Evolutionary conservation across 805 yeast species (phyloP).

Genomic region (Schwanniomyces sp.): DNA sequence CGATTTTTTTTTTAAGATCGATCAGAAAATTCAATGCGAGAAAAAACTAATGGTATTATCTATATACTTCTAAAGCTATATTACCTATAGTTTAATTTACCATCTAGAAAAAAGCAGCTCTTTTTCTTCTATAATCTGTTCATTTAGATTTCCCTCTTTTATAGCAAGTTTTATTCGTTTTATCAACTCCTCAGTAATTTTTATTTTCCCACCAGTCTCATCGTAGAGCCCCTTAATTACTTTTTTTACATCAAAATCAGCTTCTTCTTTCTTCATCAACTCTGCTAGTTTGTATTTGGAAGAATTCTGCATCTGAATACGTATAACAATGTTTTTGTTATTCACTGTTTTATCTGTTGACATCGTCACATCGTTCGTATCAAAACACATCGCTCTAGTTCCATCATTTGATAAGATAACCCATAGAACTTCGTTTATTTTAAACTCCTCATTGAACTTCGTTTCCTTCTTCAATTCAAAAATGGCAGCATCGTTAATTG

Average conservation of each 20-base stretch:
- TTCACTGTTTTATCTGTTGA: not conserved
- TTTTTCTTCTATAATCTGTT: constrained; percentile 11
- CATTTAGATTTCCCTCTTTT: constrained; percentile 8
- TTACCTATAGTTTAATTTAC: constrained; percentile 1
- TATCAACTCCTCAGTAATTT: constrained; percentile 7
- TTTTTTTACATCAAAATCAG: constrained; percentile 2
- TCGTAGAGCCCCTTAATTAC: constrained; percentile 7
- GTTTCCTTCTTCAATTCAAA: not conserved
- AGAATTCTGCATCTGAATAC: constrained; percentile 6
- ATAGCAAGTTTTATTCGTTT: constrained; percentile 7
- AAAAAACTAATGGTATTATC: not conserved
- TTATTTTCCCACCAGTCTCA: constrained; percentile 10
- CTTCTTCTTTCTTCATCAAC: not conserved
- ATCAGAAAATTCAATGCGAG: not conserved
- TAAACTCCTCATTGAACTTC: not conserved
- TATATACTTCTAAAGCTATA: not conserved
- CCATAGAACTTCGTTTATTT: not conserved
- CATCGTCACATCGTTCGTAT: not conserved
- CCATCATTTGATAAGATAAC: not conserved
- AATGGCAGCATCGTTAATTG: constrained; percentile 1
- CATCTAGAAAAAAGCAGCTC: constrained; percentile 5
- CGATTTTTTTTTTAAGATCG: not conserved
- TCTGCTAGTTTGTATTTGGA: not conserved
- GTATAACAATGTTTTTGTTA: not conserved
- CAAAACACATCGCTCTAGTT: not conserved